Percentiles rank a stretch among this genome's conserved stretches.
These are phyloP conservation scores for Cetraspora pellucida DNA, from an alignment of 192 early-diverging fungal species.

Conservation along the genomic window DNA sequence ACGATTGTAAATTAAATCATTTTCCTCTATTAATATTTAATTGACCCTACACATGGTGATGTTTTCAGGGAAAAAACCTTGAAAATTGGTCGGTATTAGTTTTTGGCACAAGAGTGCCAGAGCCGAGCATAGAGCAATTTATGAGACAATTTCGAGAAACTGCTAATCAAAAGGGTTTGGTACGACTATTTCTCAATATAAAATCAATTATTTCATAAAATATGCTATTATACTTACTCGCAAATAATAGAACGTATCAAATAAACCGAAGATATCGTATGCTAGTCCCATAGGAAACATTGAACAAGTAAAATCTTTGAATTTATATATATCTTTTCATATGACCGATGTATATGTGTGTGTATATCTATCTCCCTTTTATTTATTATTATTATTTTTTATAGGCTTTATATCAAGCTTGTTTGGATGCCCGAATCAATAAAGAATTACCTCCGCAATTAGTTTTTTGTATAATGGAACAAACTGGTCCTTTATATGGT, in stretches of 20 bases:
- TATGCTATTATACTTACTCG: background rate
- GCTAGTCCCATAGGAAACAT: conserved; percentile 65
- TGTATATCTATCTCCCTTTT: background rate
- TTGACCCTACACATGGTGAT: background rate
- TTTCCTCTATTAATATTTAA: background rate
- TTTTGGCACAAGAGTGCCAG: conserved; percentile 60
- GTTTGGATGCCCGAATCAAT: conserved; percentile 65
- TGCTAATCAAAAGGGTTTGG: conserved; percentile 61
- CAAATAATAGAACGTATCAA: conserved; percentile 48
- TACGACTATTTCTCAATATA: background rate
- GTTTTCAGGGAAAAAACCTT: conserved; percentile 61
- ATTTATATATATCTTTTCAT: too few species aligned
- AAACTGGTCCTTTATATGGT: conserved; percentile 80
- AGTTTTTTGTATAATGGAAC: conserved; percentile 81
- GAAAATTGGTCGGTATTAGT: conserved; percentile 80
- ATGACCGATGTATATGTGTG: too few species aligned
- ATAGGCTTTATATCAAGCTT: conserved; percentile 69
- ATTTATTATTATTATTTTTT: background rate
- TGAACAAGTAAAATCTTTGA: background rate
- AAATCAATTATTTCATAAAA: background rate
- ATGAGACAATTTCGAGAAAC: conserved; percentile 71
- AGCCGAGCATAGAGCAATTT: conserved; percentile 61
- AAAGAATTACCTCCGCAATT: conserved; percentile 73
- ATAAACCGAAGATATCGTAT: conserved; percentile 47
- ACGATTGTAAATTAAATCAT: background rate